Evolutionary conservation across 1,284 basidiomycete species (phyloP), one percentile per base, ranked within the genome.

Genomic region (Moesziomyces globuligerus): DNA sequence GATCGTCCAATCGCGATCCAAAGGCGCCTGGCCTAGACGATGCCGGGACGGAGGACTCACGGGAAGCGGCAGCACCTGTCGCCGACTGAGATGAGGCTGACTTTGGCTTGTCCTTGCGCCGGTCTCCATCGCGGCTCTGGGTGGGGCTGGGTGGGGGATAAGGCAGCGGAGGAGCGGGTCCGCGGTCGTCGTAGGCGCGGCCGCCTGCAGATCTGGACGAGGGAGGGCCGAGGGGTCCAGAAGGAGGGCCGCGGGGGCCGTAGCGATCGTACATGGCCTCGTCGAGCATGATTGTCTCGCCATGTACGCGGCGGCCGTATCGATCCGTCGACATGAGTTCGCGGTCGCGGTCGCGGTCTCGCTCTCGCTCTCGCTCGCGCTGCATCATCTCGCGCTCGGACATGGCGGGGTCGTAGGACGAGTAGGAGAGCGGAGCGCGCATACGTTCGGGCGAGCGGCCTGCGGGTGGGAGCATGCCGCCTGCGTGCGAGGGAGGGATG

Each of bases 121-220:
- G 61, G 26, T 71, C 68, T 8, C 48, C 52, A 17, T 61, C 61
- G 20, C 68, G 61, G 32, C 56, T 61, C 41, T 71, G 68, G 1
- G 57, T 65, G 1, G 68, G 68, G 49, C 68, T 71, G 5, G 57
- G 18, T 21, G 68, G 68, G 20, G 61, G 68, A n/a, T 71, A 71
- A 18, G 61, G 57, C 3, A 65, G 53, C 3, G 65, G 65, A 10
- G 60, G 67, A 23, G 68, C 61, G 2, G 61, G 68, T 3, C 61
- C 68, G 3, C 68, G 68, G 3, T 61, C 68, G 25, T 71, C 68
- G 28, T 60, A 71, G 6, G 37, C 42, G 44, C 60, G 44, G 2
- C 46, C 56, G 23, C 57, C 48, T 2, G 57, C 53, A 9, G 61
- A 65, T 18, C 53, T 60, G n/a, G 68, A 46, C 1, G 53, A 65